These are phyloP conservation scores for Fomitopsis betulina DNA, from an alignment of 1,284 basidiomycete genomes.

Conservation along the genomic window DNA sequence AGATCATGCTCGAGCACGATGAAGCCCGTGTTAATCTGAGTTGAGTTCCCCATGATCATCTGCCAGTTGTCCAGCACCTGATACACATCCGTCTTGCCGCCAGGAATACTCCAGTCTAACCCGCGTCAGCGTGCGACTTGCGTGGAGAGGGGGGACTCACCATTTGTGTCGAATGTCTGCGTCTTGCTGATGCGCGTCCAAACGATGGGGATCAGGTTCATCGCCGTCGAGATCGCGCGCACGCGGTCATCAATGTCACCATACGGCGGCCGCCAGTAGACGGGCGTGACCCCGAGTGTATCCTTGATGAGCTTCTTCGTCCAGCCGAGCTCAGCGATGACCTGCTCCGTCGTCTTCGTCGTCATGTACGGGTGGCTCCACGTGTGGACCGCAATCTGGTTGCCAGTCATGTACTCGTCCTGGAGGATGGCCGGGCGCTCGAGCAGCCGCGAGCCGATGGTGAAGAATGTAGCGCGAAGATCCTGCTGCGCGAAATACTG, in stretches of 20 bases:
- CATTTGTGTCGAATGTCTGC: constrained; percentile 62
- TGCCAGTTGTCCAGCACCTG: constrained; percentile 65
- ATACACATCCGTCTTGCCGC: constrained; percentile 53
- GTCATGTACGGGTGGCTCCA: constrained; percentile 72
- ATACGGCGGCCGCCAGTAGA: constrained; percentile 61
- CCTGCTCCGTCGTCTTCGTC: constrained; percentile 74
- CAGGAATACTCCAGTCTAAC: constrained; percentile 71
- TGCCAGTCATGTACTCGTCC: constrained; percentile 65
- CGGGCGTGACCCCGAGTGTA: constrained; percentile 66
- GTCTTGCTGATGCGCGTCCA: constrained; percentile 58
- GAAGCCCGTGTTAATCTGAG: constrained; percentile 50
- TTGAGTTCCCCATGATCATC: constrained; percentile 51
- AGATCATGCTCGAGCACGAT: constrained; percentile 77
- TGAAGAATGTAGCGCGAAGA: constrained; percentile 84
- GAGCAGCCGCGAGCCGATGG: constrained; percentile 76
- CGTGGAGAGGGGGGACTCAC: constrained; percentile 26
- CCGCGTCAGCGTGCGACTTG: background rate
- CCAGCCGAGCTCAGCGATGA: constrained; percentile 89
- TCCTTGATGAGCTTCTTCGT: constrained; percentile 81
- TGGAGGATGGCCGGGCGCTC: constrained; percentile 60
- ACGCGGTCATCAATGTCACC: constrained; percentile 80
- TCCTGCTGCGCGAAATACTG: constrained; percentile 61
- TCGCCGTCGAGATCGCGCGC: constrained; percentile 68
- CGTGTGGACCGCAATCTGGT: constrained; percentile 69
- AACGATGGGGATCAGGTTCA: constrained; percentile 63